Conservation (phyloP, 2,329 filamentous ascomycete genomes). For the Stenocarpella maydis region DNA sequence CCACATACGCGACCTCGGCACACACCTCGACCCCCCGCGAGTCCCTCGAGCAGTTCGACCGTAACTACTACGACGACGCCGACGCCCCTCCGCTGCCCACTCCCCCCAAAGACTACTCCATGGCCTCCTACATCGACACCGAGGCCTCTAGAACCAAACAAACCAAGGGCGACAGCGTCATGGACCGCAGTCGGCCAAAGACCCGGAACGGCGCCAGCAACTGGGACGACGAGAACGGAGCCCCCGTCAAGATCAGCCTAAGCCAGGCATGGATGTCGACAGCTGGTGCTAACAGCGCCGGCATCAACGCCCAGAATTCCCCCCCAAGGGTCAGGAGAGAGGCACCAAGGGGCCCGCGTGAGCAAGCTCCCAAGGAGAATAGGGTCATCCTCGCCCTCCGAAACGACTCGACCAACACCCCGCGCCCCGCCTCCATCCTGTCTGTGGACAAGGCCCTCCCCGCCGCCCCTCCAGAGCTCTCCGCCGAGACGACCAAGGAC, state of each 20-base stretch:
- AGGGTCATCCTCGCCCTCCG: slow-evolving; percentile 8
- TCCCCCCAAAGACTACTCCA: slow-evolving; percentile 46
- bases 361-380: background rate
- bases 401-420: slow-evolving; percentile 29
- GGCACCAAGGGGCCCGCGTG: slow-evolving; percentile 8
- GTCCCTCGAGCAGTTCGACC: slow-evolving; percentile 44
- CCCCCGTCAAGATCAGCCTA: slow-evolving; percentile 47
- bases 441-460: slow-evolving; percentile 66
- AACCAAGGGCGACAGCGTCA: slow-evolving; percentile 43
- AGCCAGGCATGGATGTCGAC: slow-evolving; percentile 45
- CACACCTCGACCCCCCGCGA: slow-evolving; percentile 50
- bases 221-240: slow-evolving; percentile 36
- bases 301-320: slow-evolving; percentile 30
- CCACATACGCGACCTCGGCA: slow-evolving; percentile 65
- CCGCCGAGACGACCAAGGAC: slow-evolving; percentile 59
- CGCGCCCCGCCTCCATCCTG: slow-evolving; percentile 45
- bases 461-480: slow-evolving; percentile 66
- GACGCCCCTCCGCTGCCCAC: slow-evolving; percentile 49
- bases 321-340: slow-evolving; percentile 28
- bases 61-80: slow-evolving; percentile 34
- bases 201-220: slow-evolving; percentile 40
- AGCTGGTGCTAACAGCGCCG: slow-evolving; percentile 37
- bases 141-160: slow-evolving; percentile 21
- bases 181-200: slow-evolving; percentile 50
- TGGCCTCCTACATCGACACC: slow-evolving; percentile 34